A percentile compares a stretch with the other conserved stretches of the same genome.
Evolutionary conservation across 202 grass and related monocot genomes (phyloP).

Genomic region (Dendrocalamus latiflorus): DNA sequence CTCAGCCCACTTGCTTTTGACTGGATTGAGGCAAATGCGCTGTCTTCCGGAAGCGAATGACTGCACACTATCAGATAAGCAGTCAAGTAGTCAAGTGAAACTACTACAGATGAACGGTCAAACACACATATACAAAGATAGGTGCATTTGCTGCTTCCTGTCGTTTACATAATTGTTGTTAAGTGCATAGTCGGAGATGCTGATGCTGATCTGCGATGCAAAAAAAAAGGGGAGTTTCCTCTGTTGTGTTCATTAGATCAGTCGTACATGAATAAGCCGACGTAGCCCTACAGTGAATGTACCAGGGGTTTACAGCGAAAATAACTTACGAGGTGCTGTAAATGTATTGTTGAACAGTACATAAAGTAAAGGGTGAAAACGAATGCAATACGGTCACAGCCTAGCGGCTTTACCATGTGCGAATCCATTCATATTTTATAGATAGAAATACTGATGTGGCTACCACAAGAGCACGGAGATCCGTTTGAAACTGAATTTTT

Average conservation of each 20-base stretch:
- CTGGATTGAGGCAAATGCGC: conserved; percentile 83
- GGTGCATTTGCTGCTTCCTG: no score
- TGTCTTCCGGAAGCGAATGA: conserved; percentile 53
- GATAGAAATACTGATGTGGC: no score
- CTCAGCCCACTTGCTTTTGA: conserved; percentile 93
- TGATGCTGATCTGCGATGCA: not conserved
- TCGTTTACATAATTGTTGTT: not conserved
- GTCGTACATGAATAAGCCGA: not conserved
- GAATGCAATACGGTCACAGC: not conserved
- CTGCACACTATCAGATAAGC: not conserved
- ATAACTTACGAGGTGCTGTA: not conserved
- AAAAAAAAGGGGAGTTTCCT: not conserved
- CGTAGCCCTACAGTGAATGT: not conserved
- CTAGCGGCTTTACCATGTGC: not conserved
- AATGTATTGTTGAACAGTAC: not conserved
- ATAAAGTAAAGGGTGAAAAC: not conserved
- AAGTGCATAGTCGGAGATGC: not conserved
- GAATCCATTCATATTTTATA: no score
- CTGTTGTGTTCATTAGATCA: not conserved
- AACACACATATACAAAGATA: not conserved
- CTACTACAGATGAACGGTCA: not conserved
- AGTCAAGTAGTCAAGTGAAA: not conserved
- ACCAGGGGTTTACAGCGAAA: not conserved
- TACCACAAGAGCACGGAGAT: no score
- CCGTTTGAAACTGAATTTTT: no score